Percentiles rank a stretch among this genome's conserved stretches.
phyloP scores from a whole-genome alignment of 1,139 yeast genomes.

The Sporopachydermia cereana region DNA sequence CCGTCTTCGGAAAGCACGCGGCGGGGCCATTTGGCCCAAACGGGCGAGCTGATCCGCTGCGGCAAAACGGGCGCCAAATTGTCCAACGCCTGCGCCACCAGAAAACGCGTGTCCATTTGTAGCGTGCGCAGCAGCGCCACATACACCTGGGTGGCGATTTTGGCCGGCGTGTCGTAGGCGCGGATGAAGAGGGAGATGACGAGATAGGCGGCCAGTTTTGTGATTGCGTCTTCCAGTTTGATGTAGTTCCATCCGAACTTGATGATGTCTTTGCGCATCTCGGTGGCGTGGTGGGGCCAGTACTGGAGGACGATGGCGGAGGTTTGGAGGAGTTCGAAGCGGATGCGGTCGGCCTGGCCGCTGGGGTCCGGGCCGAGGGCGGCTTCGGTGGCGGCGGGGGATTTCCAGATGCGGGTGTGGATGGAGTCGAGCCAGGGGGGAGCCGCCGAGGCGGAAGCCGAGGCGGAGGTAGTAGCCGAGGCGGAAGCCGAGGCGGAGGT shows the following conservation, averaged over 20 bases:
- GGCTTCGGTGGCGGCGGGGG: conserved; percentile 34
- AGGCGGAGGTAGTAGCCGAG: conserved; percentile 43
- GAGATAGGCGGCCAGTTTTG: conserved; percentile 90
- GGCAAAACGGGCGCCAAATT: conserved; percentile 83
- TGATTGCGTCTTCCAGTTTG: conserved; percentile 76
- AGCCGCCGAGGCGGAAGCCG: conserved; percentile 32
- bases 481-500: conserved; percentile 27
- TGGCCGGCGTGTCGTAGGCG: conserved; percentile 81
- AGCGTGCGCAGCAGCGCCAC: conserved; percentile 80
- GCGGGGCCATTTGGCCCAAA: conserved; percentile 95
- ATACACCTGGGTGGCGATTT: conserved; percentile 83
- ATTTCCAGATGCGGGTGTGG: conserved; percentile 60
- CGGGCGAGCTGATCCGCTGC: conserved; percentile 50
- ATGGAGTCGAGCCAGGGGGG: conserved; percentile 56
- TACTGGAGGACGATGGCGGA: conserved; percentile 67
- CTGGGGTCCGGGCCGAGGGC: conserved; percentile 20
- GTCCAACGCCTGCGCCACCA: conserved; percentile 84
- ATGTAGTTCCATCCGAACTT: conserved; percentile 93
- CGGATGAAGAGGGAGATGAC: conserved; percentile 80
- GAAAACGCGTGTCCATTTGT: conserved; percentile 71
- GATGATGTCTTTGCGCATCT: conserved; percentile 74
- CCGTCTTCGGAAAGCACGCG: conserved; percentile 88
- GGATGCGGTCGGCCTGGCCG: conserved; percentile 62
- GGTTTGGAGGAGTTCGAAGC: conserved; percentile 70
- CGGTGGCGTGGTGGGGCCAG: conserved; percentile 49